Conservation (phyloP, 139 green algal genomes). For the Chara braunii region DNA sequence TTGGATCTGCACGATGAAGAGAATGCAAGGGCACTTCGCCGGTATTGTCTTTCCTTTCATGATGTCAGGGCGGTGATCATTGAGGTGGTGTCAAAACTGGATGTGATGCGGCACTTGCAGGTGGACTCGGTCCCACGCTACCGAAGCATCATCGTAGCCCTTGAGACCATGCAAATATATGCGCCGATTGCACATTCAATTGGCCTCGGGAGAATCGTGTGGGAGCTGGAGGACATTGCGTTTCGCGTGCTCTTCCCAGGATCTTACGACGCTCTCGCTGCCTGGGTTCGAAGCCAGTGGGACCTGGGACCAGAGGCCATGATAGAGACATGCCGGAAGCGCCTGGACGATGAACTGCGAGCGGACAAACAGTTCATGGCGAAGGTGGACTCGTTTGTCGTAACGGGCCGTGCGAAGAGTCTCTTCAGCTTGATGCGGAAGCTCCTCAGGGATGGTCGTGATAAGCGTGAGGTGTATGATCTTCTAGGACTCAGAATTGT, state of each 20-base stretch:
- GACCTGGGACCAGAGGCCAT: slow-evolving; percentile 28
- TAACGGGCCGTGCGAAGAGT: slow-evolving; percentile 69
- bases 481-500: slow-evolving; percentile 81
- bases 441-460: slow-evolving; percentile 67
- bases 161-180: slow-evolving; percentile 74
- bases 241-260: slow-evolving; percentile 71
- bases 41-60: slow-evolving; percentile 76
- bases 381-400: not conserved
- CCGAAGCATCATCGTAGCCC: slow-evolving; percentile 43
- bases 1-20: slow-evolving; percentile 75
- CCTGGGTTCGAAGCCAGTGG: slow-evolving; percentile 58
- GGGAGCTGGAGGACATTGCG: slow-evolving; percentile 45
- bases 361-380: slow-evolving; percentile 31
- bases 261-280: slow-evolving; percentile 58
- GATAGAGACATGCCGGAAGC: slow-evolving; percentile 47
- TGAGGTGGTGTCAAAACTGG: slow-evolving; percentile 67
- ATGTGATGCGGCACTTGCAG: slow-evolving; percentile 55
- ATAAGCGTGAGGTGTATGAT: slow-evolving; percentile 69
- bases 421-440: slow-evolving; percentile 89
- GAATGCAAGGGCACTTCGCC: slow-evolving; percentile 63
- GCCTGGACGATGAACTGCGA: slow-evolving; percentile 54
- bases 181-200: slow-evolving; percentile 33
- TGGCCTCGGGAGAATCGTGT: slow-evolving; percentile 9
- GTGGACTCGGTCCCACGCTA: slow-evolving; percentile 44
- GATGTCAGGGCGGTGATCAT: slow-evolving; percentile 70